Percentiles rank a stretch among this genome's conserved stretches.
Conservation (phyloP, 805 yeast species). For the Candida wancherniae region DNA sequence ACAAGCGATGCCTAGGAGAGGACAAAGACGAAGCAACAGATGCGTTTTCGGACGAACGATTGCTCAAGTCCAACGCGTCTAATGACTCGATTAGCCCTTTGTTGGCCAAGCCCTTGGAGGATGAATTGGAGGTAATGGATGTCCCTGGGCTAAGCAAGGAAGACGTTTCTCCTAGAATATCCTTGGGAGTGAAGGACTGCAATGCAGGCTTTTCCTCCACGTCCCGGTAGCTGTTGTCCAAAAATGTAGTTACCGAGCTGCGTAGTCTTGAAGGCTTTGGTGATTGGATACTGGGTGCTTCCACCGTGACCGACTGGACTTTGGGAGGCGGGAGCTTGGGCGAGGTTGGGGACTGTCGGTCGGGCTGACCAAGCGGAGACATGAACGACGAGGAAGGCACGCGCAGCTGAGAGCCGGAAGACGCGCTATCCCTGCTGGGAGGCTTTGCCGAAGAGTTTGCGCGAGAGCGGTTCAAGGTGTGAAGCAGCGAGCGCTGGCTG, state of each 20-base stretch:
- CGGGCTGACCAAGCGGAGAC: no score
- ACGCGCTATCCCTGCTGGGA: no score
- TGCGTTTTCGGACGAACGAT: conserved; percentile 18
- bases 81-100: conserved; percentile 24
- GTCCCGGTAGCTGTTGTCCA: conserved; percentile 14
- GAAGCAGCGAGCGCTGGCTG: no score
- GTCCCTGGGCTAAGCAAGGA: conserved; percentile 5
- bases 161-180: conserved; percentile 22
- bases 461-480: no score
- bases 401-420: no score
- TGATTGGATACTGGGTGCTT: conserved; percentile 19
- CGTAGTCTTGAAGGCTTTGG: conserved; percentile 34
- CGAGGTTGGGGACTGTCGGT: no score
- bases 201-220: conserved; percentile 14
- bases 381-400: no score
- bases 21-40: conserved; percentile 27
- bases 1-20: conserved; percentile 56
- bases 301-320: not conserved
- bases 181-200: conserved; percentile 45
- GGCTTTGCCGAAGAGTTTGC: no score
- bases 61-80: conserved; percentile 26
- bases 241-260: conserved; percentile 22
- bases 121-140: conserved; percentile 12
- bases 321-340: no score
- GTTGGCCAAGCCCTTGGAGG: conserved; percentile 7